Evolutionary conservation across 2,329 filamentous ascomycete genomes (phyloP), one percentile per base, ranked within the genome.

Genomic region (Claviceps digitariae): DNA sequence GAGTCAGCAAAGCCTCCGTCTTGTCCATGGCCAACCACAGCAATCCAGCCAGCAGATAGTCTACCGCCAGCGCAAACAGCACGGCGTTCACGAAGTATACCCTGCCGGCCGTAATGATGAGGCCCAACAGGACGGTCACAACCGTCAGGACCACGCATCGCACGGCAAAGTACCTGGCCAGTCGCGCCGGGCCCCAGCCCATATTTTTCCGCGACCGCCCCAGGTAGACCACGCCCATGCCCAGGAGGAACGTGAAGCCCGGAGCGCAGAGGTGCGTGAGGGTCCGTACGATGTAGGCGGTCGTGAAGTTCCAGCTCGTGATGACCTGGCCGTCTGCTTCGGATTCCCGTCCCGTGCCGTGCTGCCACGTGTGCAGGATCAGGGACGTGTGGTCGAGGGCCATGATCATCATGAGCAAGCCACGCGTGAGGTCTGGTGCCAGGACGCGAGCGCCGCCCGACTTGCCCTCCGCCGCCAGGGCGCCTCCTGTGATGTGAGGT

Each of bases 181-280:
- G 66, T 13, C 62, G 59, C 6, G 49, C 27, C 1, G 62, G 47
- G 5, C 66, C 61, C 72, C 72, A 75, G 0, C 70, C 70, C 2
- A 72, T 61, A 15, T 59, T 62, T 15, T 62, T 60, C 4, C 72
- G 67, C 27, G 72, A 73, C n/a, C 65, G 63, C 4, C 70, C 67
- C 13, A 75, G 70, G 55, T 73, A 74, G 0, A 69, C 72, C 10
- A 73, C 62, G 8, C 73, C 73, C 58, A 73, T 67, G 25, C 72
- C 73, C 4, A 75, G 62, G n/a, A 75, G 60, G 40, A 75, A 69
- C 0, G 68, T 70, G 56, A 75, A 74, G 8, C 72, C 72, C 0
- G 72, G 63, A 1, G 67, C 72, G 61, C 72, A 75, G 7, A 74
- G 64, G 23, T 75, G 72, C 0, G 72, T 71, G 4, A 74, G 59